Evolutionary conservation across 2,329 filamentous ascomycete genomes (phyloP).

Genomic region (Camillea tinctor): DNA sequence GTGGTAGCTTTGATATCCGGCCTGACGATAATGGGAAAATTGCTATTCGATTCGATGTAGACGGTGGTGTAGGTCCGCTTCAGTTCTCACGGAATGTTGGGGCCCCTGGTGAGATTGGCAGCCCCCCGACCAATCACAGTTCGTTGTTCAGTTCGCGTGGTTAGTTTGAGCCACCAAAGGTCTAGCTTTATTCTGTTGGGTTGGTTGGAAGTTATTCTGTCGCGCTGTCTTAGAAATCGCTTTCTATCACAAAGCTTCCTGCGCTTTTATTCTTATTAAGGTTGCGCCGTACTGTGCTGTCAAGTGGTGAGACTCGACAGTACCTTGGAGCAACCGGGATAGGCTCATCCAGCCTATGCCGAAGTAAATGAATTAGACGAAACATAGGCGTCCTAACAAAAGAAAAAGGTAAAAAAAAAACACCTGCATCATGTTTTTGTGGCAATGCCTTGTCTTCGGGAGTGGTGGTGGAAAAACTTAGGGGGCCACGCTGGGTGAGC

Average conservation of each 20-base stretch:
- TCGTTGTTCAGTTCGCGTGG: slow-evolving; percentile 9
- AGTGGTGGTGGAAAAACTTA: neutral
- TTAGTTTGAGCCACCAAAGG: neutral
- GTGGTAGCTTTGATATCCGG: slow-evolving; percentile 77
- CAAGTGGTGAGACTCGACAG: neutral
- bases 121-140: slow-evolving; percentile 44
- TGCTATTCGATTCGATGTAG: slow-evolving; percentile 56
- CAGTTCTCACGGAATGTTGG: slow-evolving; percentile 47
- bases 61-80: slow-evolving; percentile 43
- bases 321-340: neutral
- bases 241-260: neutral
- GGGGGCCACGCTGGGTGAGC: slow-evolving; percentile 8
- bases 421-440: neutral
- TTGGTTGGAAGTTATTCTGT: neutral
- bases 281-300: neutral
- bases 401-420: too few species aligned
- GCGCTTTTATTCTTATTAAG: neutral
- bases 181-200: neutral
- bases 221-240: neutral
- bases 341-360: neutral
- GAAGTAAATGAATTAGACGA: too few species aligned
- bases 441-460: neutral
- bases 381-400: neutral
- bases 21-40: slow-evolving; percentile 46
- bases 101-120: slow-evolving; percentile 68